These are phyloP conservation scores for Trichocladium antarcticum DNA, from an alignment of 495 filamentous ascomycete genomes.

Conservation along the genomic window DNA sequence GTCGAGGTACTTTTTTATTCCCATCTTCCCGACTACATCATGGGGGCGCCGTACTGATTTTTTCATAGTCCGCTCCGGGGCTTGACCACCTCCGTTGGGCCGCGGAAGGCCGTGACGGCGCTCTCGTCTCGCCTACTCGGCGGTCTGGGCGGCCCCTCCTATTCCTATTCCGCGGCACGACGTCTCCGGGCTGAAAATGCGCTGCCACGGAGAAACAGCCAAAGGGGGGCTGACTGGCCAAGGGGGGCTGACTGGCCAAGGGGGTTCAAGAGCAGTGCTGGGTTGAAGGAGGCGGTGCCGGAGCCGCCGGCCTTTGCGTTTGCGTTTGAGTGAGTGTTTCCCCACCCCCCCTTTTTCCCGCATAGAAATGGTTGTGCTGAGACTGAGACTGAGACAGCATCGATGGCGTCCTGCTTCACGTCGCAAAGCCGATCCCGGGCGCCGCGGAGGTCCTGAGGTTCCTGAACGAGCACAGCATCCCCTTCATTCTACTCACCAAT, in stretches of 20 bases:
- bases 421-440: constrained; percentile 65
- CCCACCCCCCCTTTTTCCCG: background rate
- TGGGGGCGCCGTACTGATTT: too few relatives aligned
- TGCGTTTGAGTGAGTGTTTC: constrained; percentile 28
- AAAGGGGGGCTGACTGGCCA: background rate
- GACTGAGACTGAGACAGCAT: constrained; percentile 55
- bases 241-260: background rate
- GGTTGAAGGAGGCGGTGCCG: background rate
- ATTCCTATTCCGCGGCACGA: background rate
- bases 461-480: constrained; percentile 54
- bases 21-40: too few relatives aligned
- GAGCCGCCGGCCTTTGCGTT: constrained; percentile 27
- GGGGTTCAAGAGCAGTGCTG: constrained; percentile 1
- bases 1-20: too few relatives aligned
- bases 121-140: background rate
- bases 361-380: background rate
- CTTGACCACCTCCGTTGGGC: background rate
- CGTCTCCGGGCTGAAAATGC: background rate
- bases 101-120: background rate
- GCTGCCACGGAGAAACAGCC: background rate
- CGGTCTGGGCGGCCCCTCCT: background rate
- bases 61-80: background rate
- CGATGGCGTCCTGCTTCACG: constrained; percentile 90
- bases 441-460: constrained; percentile 63
- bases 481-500: constrained; percentile 91